These are phyloP conservation scores for Cyathus striatus DNA, from an alignment of 768 basidiomycete species.

Conservation along the genomic window DNA sequence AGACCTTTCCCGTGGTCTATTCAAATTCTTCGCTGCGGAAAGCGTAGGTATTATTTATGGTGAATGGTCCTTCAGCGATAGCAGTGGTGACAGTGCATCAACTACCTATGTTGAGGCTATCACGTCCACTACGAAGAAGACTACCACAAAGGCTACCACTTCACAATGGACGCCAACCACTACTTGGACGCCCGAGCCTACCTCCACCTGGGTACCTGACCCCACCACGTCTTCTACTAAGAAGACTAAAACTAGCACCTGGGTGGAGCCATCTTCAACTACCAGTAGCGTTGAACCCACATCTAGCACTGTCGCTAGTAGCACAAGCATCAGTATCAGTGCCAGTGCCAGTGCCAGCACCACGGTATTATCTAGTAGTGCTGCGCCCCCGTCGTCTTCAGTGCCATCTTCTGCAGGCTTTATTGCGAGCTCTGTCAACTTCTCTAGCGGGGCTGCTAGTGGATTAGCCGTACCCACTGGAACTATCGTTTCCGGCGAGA, in stretches of 20 bases:
- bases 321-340: not conserved
- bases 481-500: not conserved
- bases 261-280: constrained; percentile 4
- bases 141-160: constrained; percentile 8
- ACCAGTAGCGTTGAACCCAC: constrained; percentile 1
- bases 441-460: constrained; percentile 1
- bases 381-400: too few relatives aligned
- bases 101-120: constrained; percentile 3
- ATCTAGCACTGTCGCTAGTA: not conserved
- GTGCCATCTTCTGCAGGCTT: not conserved
- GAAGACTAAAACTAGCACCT: not conserved
- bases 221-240: constrained; percentile 8
- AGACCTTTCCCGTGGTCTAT: constrained; percentile 66
- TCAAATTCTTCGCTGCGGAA: constrained; percentile 50
- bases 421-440: not conserved
- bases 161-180: constrained; percentile 13
- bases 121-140: constrained; percentile 13
- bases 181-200: constrained; percentile 17
- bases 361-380: too few relatives aligned
- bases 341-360: too few relatives aligned
- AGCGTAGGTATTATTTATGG: constrained; percentile 54
- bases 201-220: constrained; percentile 18
- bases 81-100: constrained; percentile 16
- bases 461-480: constrained; percentile 4
- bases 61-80: constrained; percentile 48